phyloP scores from a whole-genome alignment of 768 basidiomycete genomes.

The Boletales sp. region DNA sequence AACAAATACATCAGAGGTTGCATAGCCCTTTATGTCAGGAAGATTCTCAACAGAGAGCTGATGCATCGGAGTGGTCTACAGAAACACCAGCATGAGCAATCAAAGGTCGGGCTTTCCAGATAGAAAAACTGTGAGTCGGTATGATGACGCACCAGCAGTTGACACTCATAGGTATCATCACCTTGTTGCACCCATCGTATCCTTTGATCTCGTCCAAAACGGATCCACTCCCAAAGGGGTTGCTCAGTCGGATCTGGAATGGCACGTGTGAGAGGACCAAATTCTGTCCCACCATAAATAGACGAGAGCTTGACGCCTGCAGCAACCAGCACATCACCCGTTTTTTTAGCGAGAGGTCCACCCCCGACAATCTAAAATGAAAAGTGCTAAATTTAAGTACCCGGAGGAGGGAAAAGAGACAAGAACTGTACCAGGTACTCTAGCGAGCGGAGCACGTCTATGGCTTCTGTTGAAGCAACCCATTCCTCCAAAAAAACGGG shows the following conservation, averaged over 20 bases:
- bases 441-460: constrained; percentile 16
- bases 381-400: background rate
- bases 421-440: constrained; percentile 18
- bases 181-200: constrained; percentile 34
- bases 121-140: background rate
- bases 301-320: constrained; percentile 32
- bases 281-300: constrained; percentile 40
- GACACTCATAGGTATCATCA: constrained; percentile 37
- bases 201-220: constrained; percentile 19
- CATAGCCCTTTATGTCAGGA: constrained; percentile 38
- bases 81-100: background rate
- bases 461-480: constrained; percentile 12
- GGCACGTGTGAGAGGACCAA: constrained; percentile 19
- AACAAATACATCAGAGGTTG: constrained; percentile 41
- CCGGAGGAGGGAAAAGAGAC: background rate
- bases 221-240: constrained; percentile 35
- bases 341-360: constrained; percentile 33
- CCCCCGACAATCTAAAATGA: constrained; percentile 24
- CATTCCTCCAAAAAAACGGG: constrained; percentile 25
- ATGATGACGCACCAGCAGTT: constrained; percentile 31
- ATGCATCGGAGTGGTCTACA: constrained; percentile 27
- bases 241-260: constrained; percentile 12
- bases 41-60: constrained; percentile 32
- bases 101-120: background rate
- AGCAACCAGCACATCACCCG: constrained; percentile 33